Base-by-base conservation (phyloP, 345 rosid genomes). In the Limnanthes douglasii region DNA sequence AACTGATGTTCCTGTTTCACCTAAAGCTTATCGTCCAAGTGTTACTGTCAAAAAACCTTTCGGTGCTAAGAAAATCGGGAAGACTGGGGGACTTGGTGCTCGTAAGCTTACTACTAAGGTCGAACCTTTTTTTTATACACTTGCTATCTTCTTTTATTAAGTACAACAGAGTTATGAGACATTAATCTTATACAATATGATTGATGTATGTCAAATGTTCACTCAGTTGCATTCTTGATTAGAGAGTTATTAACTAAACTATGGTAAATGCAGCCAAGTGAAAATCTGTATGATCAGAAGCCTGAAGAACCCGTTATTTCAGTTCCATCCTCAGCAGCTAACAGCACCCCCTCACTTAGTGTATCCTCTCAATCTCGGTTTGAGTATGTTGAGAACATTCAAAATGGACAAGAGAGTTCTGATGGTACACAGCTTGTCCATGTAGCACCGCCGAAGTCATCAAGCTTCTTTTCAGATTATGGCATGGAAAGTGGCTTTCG, bases 361-460 rank as follows among this genome's bases (percentile, higher is more conserved):
- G 47, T 84, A 36, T 60, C 84, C 2, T 64, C 52, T 55, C 59
- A 68, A n/a, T 81, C 96, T 45, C 99, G 96, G 39, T 92, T 92
- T 64, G 95, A 86, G 53, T 92, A 92, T 49, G 61, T 75, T 5
- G 95, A 78, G 31, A 70, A 64, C 37, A 71, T 60, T 42, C 73
- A 62, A 37, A 48, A 79, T 59, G 45, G 68, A 19, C 78, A 74
- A 27, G 25, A 46, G 40, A 54, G 62, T 59, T 57, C 76, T 34
- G 50, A 64, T 37, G 82, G 78, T 13, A 43, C 83, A n/a, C 86
- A 68, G 46, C 61, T 78, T 63, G 64, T 72, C 57, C 96, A 92
- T 60, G 90, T 92, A 1, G 75, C 93, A 60, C 79, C 96, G 18
- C 99, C 99, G 41, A 92, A 85, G 51, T 71, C 95, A 5, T 73